Evolutionary conservation across 495 filamentous ascomycete genomes (phyloP).

Genomic region (Penicillium waksmanii): DNA sequence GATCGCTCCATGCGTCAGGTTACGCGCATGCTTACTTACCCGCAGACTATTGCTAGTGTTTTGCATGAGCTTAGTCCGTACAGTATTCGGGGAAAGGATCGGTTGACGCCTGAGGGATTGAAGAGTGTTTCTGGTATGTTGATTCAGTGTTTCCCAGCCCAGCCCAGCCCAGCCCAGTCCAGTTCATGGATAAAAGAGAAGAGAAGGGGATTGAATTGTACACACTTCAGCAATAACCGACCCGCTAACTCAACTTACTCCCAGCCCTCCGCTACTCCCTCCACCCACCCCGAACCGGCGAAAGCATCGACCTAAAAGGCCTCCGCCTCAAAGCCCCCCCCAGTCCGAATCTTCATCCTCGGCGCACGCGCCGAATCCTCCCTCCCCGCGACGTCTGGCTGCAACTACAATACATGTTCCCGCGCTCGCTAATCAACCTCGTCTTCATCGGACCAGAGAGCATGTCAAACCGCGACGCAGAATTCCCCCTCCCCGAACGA

Average conservation of each 20-base stretch:
- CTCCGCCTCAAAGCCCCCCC: conserved; percentile 83
- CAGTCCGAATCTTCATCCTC: conserved; percentile 86
- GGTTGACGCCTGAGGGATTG: conserved; percentile 83
- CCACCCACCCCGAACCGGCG: conserved; percentile 81
- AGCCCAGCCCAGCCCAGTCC: too few species aligned
- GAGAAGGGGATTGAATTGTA: too few species aligned
- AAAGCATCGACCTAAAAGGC: conserved; percentile 72
- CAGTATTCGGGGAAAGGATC: conserved; percentile 66
- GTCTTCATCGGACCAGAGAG: conserved; percentile 96
- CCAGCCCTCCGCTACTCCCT: conserved; percentile 89
- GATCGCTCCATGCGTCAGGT: conserved; percentile 87
- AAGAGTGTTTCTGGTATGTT: conserved; percentile 87
- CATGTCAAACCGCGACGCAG: conserved; percentile 86
- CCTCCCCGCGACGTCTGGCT: conserved; percentile 93
- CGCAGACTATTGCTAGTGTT: conserved; percentile 86
- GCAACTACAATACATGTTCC: conserved; percentile 90
- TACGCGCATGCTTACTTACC: conserved; percentile 91
- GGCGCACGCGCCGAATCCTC: conserved; percentile 96
- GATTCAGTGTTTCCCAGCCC: neutral
- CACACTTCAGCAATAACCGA: too few species aligned
- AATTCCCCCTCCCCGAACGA: conserved; percentile 86
- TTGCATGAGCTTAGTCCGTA: conserved; percentile 95
- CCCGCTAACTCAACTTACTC: neutral
- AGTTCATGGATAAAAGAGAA: too few species aligned
- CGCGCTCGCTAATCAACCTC: conserved; percentile 69